Evolutionary conservation across 2,329 filamentous ascomycete genomes (phyloP), one percentile per base, ranked within the genome.

Genomic region (Talaromyces amestolkiae): DNA sequence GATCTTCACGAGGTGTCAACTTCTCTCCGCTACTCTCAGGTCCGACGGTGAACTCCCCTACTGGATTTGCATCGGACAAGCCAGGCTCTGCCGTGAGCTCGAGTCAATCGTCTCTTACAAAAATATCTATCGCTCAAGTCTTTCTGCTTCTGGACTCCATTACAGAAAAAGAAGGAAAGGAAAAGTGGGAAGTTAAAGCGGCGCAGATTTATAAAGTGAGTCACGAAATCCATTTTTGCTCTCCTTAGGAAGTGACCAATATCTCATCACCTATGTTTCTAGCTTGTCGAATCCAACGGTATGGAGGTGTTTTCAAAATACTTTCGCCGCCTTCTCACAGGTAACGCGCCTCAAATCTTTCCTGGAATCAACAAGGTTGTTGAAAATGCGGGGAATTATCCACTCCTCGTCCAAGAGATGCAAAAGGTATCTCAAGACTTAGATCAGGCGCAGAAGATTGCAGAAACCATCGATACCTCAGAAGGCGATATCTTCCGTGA

Each of bases 251-350:
- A 22, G 33, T 39, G 53, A 56, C 53, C 37, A 24, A 56, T 6
- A 19, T 39, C 22, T 54, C n/a, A 62, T 24, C 22, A 10, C 47
- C 15, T 31, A 17, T 41, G n/a, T 39, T 53, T 39, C 3, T 33
- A 97, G 91, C 89, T 98, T 78, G 90, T 98, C 82, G 90, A 97
- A 87, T 93, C 94, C 74, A 90, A 96, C 93, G 93, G 93, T 76
- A 99, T 99, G 94, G 96, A 99, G 85, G 93, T 97, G 76, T 97
- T 93, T 78, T 89, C 92, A 67, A 96, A 93, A 83, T 97, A 95
- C 80, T 96, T 99, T 80, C 89, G 92, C 79, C 92, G 94, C 80
- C 85, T 98, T 77, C 87, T 99, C 75, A 91, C 90, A 79, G 89
- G 90, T 81, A 97, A 97, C 87, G 92, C 93, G 73, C 83, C 89